Conservation (phyloP, 2,329 filamentous ascomycete genomes). For the Talaromyces funiculosus region DNA sequence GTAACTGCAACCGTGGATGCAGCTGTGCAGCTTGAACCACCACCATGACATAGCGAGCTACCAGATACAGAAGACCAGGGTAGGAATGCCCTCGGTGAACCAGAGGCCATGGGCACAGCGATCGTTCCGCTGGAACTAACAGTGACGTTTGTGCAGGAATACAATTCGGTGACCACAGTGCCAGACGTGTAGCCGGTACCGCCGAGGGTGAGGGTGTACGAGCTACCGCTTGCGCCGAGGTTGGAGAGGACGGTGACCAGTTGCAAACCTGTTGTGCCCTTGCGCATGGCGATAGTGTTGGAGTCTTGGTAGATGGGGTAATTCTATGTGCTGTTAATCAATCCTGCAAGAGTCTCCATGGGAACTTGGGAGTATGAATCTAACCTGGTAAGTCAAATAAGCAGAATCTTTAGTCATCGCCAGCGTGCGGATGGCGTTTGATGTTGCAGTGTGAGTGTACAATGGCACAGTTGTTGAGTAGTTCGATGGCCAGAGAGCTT, state of each 20-base stretch:
- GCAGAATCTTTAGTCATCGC: slow-evolving; percentile 34
- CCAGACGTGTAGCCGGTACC: slow-evolving; percentile 25
- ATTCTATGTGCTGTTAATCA: slow-evolving; percentile 22
- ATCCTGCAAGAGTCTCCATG: background rate
- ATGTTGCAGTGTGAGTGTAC: slow-evolving; percentile 43
- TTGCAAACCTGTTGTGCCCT: slow-evolving; percentile 19
- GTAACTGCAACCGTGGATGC: slow-evolving; percentile 52
- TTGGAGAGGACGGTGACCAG: slow-evolving; percentile 41
- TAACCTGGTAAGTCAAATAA: slow-evolving; percentile 38
- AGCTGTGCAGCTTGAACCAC: slow-evolving; percentile 15
- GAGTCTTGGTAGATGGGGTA: slow-evolving; percentile 41
- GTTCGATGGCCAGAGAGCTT: slow-evolving; percentile 53
- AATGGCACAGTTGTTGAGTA: slow-evolving; percentile 45
- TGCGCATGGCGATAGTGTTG: slow-evolving; percentile 41
- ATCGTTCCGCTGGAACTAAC: slow-evolving; percentile 42
- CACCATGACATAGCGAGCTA: slow-evolving; percentile 1
- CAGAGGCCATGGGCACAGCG: slow-evolving; percentile 38
- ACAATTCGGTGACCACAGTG: slow-evolving; percentile 22
- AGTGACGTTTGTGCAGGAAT: slow-evolving; percentile 39
- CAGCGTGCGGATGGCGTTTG: slow-evolving; percentile 49
- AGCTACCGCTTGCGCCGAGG: slow-evolving; percentile 30
- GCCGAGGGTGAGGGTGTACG: slow-evolving; percentile 23
- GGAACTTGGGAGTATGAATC: background rate
- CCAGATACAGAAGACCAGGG: slow-evolving; percentile 6
- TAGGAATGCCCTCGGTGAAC: slow-evolving; percentile 36